Evolutionary conservation across 2,329 filamentous ascomycete genomes (phyloP), one percentile per base, ranked within the genome.

Genomic region (Fusarium fujikuroi): DNA sequence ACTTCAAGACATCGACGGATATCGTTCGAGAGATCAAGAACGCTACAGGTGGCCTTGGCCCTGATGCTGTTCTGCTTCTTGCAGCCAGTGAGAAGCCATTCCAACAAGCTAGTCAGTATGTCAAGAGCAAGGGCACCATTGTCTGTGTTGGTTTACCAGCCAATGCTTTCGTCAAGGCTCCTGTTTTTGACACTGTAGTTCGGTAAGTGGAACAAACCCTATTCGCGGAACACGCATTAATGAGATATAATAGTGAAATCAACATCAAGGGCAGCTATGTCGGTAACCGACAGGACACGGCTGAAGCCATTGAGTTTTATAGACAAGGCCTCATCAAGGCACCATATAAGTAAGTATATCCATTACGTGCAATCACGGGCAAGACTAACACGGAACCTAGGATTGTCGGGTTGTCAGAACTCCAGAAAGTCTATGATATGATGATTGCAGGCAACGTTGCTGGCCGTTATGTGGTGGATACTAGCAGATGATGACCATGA

Each of bases 211-310:
- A 34, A 43, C 2, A 32, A 15, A 3, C 1, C 4, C 10, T 18
- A 0, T 9, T 4, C 8, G 4, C 14, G 15, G 2, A 5, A 30
- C 0, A n/a, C 0, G 11, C 5, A 10, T 54, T 77, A 40, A 77
- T 36, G 3, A 7, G 21, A 43, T 37, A 4, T 3, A 16, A 66
- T 78, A 84, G 91, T 83, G 96, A 96, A 93, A 91, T 97, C 85
- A 91, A 84, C 75, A 97, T 97, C 86, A 93, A 93, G 85, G 94
- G 94, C 62, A 93, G 91, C 75, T 97, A 97, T 79, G 95, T 97
- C 69, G 95, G 95, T 59, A 97, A 97, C 85, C 88, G 95, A 74
- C 91, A 92, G 81, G 95, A 97, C 80, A 92, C 91, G 2, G 89
- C 91, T 57, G 95, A 97, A 85, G 95, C 95, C 2, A 87, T 97